Evolutionary conservation across 73 alveolate species (phyloP), one percentile per base, ranked within the genome.

Genomic region (Urostyla sp.): DNA sequence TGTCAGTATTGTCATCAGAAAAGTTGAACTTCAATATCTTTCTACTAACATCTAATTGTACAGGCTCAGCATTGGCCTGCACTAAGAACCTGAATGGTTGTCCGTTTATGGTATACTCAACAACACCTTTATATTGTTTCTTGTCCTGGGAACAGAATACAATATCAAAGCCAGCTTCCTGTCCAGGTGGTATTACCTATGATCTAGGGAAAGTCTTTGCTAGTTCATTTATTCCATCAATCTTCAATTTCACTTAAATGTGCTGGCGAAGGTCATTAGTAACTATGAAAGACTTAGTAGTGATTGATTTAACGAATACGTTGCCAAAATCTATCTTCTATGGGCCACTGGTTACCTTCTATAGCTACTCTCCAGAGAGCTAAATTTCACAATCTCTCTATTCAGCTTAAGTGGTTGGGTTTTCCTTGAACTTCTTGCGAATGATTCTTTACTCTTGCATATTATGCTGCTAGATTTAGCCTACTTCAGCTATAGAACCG

Each of bases 401-500:
- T 63, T 97, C 99, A 36, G 97, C 97, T 84, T 97, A 98, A 0
- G 98, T 95, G 34, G 94, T 92, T 2, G 99, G 99, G 58, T 85
- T 94, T 35, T 84, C 80, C 57, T 94, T 87, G 78, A 60, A 93
- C 75, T 93, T 90, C 92, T 88, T 92, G 66, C 80, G 90, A 24
- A 83, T 75, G 15, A 88, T 74, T 36, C 59, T 85, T 61, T 74
- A 85, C 10, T 89, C 91, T 24, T 90, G 94, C 26, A 86, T 85
- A 16, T 89, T 92, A 56, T 50, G 49, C 4, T 78, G 67, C 49
- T 74, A 67, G 44, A 32, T 24, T n/a, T n/a, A 67, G 18, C 84
- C 36, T 40, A 40, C 15, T 40, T 15, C 51, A 11, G 10, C 67
- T 58, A 20, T 72, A 67, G 24, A 49, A 72, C 67, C 59, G 60